Evolutionary conservation across 1,139 yeast genomes (phyloP).

Genomic region (Torulaspora globosa): DNA sequence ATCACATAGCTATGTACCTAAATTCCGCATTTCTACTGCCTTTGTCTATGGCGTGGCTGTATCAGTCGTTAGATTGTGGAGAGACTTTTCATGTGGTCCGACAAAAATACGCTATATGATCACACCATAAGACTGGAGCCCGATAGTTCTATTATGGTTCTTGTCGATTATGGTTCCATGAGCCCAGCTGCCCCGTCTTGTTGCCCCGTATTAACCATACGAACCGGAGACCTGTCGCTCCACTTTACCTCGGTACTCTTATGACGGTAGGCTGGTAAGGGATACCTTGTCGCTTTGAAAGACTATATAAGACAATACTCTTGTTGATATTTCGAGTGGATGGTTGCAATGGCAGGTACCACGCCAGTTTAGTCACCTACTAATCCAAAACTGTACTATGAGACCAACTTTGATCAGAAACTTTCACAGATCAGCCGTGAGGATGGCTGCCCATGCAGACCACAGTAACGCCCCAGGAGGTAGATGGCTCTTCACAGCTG

Average conservation of each 20-base stretch:
- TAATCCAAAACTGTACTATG: slow-evolving; percentile 9
- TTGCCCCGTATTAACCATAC: neutral
- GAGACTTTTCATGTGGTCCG: neutral
- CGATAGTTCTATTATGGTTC: too few relatives aligned
- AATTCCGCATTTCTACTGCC: neutral
- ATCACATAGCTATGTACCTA: neutral
- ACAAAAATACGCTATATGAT: neutral
- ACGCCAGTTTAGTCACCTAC: too few relatives aligned
- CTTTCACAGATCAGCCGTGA: slow-evolving; percentile 17
- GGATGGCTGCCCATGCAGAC: slow-evolving; percentile 12
- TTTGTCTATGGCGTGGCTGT: slow-evolving; percentile 1
- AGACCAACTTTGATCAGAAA: slow-evolving; percentile 19
- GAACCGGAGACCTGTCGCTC: neutral
- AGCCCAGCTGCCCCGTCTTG: neutral
- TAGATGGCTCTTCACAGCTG: slow-evolving; percentile 19
- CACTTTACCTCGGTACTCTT: neutral
- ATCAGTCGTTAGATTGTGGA: neutral
- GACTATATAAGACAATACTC: neutral
- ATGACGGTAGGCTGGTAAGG: neutral
- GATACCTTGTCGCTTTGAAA: neutral
- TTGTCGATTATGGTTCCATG: neutral
- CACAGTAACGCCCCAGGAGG: slow-evolving; percentile 10
- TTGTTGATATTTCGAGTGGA: neutral
- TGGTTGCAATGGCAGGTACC: too few relatives aligned
- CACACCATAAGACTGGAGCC: neutral